phyloP scores from a whole-genome alignment of 2,329 filamentous ascomycete genomes.

The Parastagonospora avenae region DNA sequence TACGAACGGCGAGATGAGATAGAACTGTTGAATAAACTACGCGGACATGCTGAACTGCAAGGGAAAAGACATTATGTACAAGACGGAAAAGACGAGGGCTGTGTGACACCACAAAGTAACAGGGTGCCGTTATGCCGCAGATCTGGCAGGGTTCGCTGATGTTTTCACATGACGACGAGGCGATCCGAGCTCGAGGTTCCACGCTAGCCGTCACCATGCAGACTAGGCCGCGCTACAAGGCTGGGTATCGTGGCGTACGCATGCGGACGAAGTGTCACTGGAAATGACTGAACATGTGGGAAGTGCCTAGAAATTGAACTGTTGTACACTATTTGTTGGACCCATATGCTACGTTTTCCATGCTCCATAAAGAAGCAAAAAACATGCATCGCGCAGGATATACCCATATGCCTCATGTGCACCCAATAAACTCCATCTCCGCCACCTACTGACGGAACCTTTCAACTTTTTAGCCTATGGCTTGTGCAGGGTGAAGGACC shows the following conservation, averaged over 20 bases:
- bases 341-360: neutral
- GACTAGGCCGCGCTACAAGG: neutral
- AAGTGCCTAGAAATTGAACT: too few species aligned
- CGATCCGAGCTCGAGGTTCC: conserved; percentile 10
- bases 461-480: too few species aligned
- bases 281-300: too few species aligned
- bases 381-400: neutral
- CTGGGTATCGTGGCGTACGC: neutral
- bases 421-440: too few species aligned
- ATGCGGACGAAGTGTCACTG: too few species aligned
- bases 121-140: conserved; percentile 9
- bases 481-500: neutral
- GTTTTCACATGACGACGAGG: conserved; percentile 25
- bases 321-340: too few species aligned
- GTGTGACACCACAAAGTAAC: conserved; percentile 14
- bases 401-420: too few species aligned
- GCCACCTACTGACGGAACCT: too few species aligned
- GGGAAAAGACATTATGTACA: conserved; percentile 2
- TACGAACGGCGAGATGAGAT: neutral
- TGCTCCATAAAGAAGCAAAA: neutral
- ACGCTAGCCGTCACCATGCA: conserved; percentile 23
- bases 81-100: conserved; percentile 6
- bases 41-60: conserved; percentile 5
- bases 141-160: neutral
- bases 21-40: conserved; percentile 2